A percentile compares a stretch with the other conserved stretches of the same genome.
Conservation (phyloP, 1,139 yeast species). For the Meyerozyma sp. region DNA sequence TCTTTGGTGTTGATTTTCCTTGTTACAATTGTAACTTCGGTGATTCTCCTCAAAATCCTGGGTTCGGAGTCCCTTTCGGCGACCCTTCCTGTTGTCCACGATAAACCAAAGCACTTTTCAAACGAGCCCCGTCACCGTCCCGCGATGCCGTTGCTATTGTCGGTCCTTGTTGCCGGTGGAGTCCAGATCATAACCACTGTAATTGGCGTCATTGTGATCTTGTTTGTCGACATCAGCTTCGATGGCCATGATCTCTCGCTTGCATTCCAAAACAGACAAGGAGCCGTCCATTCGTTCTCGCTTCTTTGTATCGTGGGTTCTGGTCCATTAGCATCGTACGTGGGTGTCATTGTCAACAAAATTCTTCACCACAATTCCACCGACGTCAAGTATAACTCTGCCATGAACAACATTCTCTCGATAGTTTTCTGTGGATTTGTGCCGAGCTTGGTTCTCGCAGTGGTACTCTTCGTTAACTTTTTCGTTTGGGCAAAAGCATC, state of each 20-base stretch:
- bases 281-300: constrained; percentile 60
- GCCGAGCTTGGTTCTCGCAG: constrained; percentile 52
- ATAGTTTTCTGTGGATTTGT: constrained; percentile 54
- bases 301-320: constrained; percentile 59
- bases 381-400: constrained; percentile 18
- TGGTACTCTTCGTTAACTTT: constrained; percentile 54
- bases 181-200: constrained; percentile 63
- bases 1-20: constrained; percentile 57
- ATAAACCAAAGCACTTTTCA: background rate
- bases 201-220: constrained; percentile 53
- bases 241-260: constrained; percentile 15
- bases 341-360: constrained; percentile 59
- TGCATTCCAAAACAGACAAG: constrained; percentile 51
- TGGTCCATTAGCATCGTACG: constrained; percentile 69
- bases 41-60: constrained; percentile 52
- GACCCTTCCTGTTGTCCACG: background rate
- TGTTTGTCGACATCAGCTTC: constrained; percentile 44
- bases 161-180: constrained; percentile 68
- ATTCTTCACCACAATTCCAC: constrained; percentile 37
- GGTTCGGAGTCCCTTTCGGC: constrained; percentile 18
- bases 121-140: constrained; percentile 30
- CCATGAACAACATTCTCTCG: constrained; percentile 25
- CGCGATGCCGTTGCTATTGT: constrained; percentile 35
- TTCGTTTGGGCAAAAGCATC: constrained; percentile 77
- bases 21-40: constrained; percentile 58